Evolutionary conservation across 2,329 filamentous ascomycete species (phyloP).

Genomic region (Fusarium anthophilum): DNA sequence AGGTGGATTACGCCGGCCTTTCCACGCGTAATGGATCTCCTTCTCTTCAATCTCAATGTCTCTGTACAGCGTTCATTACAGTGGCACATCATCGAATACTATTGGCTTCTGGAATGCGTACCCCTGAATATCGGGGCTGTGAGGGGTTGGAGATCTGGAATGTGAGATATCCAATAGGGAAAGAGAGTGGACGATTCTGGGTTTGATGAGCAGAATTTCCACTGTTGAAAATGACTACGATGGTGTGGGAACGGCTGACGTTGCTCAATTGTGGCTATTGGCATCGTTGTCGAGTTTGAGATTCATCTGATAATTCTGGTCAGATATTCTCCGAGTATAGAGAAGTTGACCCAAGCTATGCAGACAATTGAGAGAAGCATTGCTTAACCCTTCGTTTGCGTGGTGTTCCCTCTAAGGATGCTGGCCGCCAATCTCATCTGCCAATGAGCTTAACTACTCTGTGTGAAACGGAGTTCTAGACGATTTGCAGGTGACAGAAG

Average conservation of each 20-base stretch:
- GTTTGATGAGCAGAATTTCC: conserved; percentile 1
- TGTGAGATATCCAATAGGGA: conserved; percentile 21
- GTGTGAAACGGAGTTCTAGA: background rate
- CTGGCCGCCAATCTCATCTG: background rate
- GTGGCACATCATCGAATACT: background rate
- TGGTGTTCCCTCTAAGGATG: background rate
- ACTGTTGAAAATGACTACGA: conserved; percentile 1
- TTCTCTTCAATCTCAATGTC: conserved; percentile 20
- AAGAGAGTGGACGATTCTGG: background rate
- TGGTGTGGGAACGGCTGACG: background rate
- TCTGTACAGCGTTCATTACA: background rate
- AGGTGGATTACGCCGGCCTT: conserved; percentile 7
- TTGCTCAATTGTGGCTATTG: conserved; percentile 16
- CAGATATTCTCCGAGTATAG: background rate
- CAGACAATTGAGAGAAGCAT: background rate
- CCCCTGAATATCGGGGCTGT: conserved; percentile 35
- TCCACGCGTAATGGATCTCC: conserved; percentile 15
- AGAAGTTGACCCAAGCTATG: background rate
- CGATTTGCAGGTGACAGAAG: background rate
- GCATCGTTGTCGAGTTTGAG: conserved; percentile 1
- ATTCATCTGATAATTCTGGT: background rate
- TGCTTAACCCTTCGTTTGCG: background rate
- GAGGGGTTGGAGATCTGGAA: conserved; percentile 26
- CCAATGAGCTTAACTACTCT: background rate
- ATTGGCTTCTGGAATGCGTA: conserved; percentile 21